A percentile compares a stretch with the other conserved stretches of the same genome.
phyloP scores from a whole-genome alignment of 1,284 basidiomycete genomes.

The Ceratobasidium sp. region DNA sequence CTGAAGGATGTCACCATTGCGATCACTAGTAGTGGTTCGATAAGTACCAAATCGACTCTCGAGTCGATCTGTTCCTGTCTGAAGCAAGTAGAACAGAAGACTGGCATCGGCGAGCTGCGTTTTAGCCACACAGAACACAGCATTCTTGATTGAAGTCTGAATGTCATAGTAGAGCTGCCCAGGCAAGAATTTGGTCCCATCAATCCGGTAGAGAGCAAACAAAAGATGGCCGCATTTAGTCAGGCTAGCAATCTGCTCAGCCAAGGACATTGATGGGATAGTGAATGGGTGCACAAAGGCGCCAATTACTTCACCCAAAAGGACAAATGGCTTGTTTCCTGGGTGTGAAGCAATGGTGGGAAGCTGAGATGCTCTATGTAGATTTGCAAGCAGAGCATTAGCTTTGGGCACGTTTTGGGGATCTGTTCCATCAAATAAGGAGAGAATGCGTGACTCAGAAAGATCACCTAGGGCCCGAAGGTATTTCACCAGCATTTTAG shows the following conservation, averaged over 20 bases:
- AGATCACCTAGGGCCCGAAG: slow-evolving; percentile 2
- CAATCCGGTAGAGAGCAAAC: slow-evolving; percentile 28
- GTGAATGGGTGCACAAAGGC: slow-evolving; percentile 2
- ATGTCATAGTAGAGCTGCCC: slow-evolving; percentile 52
- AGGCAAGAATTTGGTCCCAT: slow-evolving; percentile 49
- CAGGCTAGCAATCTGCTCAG: background rate
- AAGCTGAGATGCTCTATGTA: slow-evolving; percentile 5
- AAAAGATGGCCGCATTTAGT: slow-evolving; percentile 1
- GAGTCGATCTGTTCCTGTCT: slow-evolving; percentile 51
- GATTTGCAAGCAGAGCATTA: background rate
- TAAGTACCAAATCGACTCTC: slow-evolving; percentile 51
- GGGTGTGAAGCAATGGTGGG: background rate
- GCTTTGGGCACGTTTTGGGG: slow-evolving; percentile 32
- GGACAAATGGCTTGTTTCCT: slow-evolving; percentile 5
- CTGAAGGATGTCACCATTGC: slow-evolving; percentile 12
- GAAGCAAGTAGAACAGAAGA: slow-evolving; percentile 50
- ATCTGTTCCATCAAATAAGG: slow-evolving; percentile 9
- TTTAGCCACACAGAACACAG: slow-evolving; percentile 52
- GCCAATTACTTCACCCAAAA: slow-evolving; percentile 1
- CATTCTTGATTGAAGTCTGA: slow-evolving; percentile 52
- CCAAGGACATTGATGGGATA: background rate
- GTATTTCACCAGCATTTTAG: slow-evolving; percentile 7
- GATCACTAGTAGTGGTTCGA: slow-evolving; percentile 40
- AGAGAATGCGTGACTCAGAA: background rate
- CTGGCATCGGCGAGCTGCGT: slow-evolving; percentile 50